These are phyloP conservation scores for Corymbia calophylla DNA, from an alignment of 441 rosid genomes.

Conservation along the genomic window DNA sequence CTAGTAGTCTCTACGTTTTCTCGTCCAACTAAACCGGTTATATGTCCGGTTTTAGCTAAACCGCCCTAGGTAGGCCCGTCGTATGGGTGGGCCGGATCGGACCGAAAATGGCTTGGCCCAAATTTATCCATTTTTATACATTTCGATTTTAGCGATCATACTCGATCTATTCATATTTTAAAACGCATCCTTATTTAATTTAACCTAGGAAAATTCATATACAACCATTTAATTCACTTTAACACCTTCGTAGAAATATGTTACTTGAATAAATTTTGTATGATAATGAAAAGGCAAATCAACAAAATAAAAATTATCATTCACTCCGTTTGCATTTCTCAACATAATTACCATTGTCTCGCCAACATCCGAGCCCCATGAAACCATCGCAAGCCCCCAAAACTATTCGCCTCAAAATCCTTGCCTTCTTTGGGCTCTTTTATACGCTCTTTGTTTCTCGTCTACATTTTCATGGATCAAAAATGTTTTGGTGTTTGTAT, in stretches of 20 bases:
- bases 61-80: neutral
- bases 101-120: neutral
- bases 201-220: accelerated
- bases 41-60: neutral
- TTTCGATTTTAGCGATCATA: neutral
- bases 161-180: neutral
- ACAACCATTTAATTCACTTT: accelerated
- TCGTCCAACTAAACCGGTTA: neutral
- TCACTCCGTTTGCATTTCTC: accelerated
- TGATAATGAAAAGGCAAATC: neutral
- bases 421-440: neutral
- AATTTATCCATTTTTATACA: neutral
- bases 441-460: too few relatives aligned
- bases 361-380: neutral
- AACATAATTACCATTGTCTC: accelerated
- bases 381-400: neutral
- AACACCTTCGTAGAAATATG: accelerated
- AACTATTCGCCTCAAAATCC: neutral
- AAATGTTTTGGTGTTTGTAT: too few relatives aligned
- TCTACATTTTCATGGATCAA: too few relatives aligned
- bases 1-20: neutral
- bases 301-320: neutral
- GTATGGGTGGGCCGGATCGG: neutral
- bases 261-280: neutral
- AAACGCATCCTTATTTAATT: neutral